Conservation (phyloP, 2,329 filamentous ascomycete genomes). For the Didymella exigua region DNA sequence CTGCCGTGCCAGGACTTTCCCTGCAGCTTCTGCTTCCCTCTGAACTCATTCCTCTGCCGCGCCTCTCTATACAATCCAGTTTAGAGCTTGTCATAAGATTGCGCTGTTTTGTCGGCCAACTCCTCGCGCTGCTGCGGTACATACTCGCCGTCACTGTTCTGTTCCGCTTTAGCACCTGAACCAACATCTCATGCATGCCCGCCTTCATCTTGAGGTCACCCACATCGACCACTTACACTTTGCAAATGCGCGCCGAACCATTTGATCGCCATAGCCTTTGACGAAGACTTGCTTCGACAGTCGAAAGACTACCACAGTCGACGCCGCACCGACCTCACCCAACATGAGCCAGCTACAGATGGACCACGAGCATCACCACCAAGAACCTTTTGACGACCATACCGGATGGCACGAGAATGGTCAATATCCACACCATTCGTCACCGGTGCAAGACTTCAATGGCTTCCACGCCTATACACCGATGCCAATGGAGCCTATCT, state of each 20-base stretch:
- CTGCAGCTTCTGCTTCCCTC: constrained; percentile 36
- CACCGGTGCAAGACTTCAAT: constrained; percentile 49
- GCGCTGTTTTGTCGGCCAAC: constrained; percentile 36
- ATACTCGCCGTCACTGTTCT: constrained; percentile 35
- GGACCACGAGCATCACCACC: constrained; percentile 48
- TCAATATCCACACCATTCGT: constrained; percentile 46
- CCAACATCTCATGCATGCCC: constrained; percentile 46
- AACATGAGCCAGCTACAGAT: constrained; percentile 51
- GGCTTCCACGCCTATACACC: constrained; percentile 46
- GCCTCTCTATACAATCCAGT: constrained; percentile 25
- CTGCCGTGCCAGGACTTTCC: constrained; percentile 38
- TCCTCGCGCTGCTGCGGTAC: constrained; percentile 31
- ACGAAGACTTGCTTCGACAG: constrained; percentile 34
- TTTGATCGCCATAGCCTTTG: constrained; percentile 33
- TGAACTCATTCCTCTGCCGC: constrained; percentile 30
- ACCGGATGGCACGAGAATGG: constrained; percentile 41
- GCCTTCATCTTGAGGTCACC: constrained; percentile 40
- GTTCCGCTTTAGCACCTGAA: constrained; percentile 45
- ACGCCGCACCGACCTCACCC: constrained; percentile 23
- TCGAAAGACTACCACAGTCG: constrained; percentile 29
- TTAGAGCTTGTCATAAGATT: constrained; percentile 33
- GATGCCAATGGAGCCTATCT: constrained; percentile 50
- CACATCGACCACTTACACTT: constrained; percentile 38
- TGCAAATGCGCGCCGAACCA: constrained; percentile 42
- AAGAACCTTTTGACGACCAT: constrained; percentile 45